Base-by-base conservation (phyloP, 495 filamentous ascomycete species). In the Antarctomyces pellizariae region DNA sequence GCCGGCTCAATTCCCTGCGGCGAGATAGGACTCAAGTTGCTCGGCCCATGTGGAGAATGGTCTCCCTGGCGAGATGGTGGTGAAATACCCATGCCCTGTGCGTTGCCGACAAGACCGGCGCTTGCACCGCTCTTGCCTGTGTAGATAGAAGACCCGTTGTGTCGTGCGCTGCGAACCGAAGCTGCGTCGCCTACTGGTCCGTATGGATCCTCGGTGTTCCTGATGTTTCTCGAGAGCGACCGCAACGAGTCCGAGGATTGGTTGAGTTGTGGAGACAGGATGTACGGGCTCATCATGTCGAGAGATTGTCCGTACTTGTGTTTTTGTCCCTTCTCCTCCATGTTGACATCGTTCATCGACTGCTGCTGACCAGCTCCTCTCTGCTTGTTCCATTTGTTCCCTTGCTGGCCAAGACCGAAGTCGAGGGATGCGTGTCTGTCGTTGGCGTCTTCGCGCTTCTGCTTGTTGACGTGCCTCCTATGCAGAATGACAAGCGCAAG, bases 401-500 rank as follows among this genome's bases (percentile, higher is more conserved):
- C n/a, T n/a, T n/a, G n/a, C n/a, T 55, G 57, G 7, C 64, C 76
- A 46, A 92, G 49, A 16, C 86, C 86, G 45, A 95, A 97, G 46
- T 97, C 86, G 42, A 95, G 62, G 2, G 79, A 91, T 42, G 73
- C 89, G 46, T 89, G 76, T 37, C 77, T 75, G 44, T 93, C 84
- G 33, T 75, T 66, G 16, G 59, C 57, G 46, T 97, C 86, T 53
- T 97, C 86, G 21, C 53, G 52, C 33, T 59, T 56, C 32, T 82
- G 62, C 36, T 64, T 84, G 37, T 64, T 63, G 9, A 75, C 53
- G 38, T 76, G 71, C 43, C 75, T 59, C 8, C 75, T 65, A 39
- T 91, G 80, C 16, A 97, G 57, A 37, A 64, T 73, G 29, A 84
- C 32, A 25, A 92, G 57, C 14, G 77, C 57, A 13, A 70, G 33